These are phyloP conservation scores for Pelargonium nanum DNA, from an alignment of 345 rosid species.

Conservation along the genomic window DNA sequence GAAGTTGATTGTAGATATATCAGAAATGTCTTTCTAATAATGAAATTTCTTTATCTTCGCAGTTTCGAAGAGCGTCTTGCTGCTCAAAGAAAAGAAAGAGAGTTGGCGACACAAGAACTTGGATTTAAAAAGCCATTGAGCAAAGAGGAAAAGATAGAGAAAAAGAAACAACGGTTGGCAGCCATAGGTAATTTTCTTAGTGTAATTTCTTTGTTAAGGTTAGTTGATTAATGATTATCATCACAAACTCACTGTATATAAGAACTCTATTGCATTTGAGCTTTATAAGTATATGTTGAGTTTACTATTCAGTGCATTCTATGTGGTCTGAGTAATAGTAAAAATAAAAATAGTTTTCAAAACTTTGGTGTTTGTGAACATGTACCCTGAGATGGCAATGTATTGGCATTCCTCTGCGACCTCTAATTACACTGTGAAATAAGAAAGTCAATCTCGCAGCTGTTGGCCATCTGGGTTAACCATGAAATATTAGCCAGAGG, in stretches of 20 bases:
- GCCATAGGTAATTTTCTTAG: slow-evolving; percentile 58
- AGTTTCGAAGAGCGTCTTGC: slow-evolving; percentile 96
- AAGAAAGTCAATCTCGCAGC: too few species aligned
- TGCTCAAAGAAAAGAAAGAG: slow-evolving; percentile 85
- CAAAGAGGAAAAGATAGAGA: slow-evolving; percentile 82
- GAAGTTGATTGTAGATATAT: background rate
- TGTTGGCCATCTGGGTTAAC: too few species aligned
- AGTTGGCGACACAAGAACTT: slow-evolving; percentile 57
- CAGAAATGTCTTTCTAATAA: background rate
- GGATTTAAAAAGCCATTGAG: slow-evolving; percentile 83
- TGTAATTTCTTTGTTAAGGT: background rate
- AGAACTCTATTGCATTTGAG: background rate
- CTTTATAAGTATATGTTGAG: background rate
- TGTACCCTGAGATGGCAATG: too few species aligned
- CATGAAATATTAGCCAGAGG: too few species aligned
- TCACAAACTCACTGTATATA: background rate
- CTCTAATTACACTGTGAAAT: too few species aligned
- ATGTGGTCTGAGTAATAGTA: background rate
- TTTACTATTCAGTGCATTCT: background rate
- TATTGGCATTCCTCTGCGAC: too few species aligned
- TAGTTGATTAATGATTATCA: background rate
- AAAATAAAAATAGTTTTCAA: background rate
- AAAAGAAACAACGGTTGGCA: slow-evolving; percentile 93
- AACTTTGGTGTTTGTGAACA: too few species aligned
- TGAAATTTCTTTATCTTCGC: slow-evolving; percentile 11